Base-by-base conservation (phyloP, 257 asterid genomes). In the Knoxia roxburghii region DNA sequence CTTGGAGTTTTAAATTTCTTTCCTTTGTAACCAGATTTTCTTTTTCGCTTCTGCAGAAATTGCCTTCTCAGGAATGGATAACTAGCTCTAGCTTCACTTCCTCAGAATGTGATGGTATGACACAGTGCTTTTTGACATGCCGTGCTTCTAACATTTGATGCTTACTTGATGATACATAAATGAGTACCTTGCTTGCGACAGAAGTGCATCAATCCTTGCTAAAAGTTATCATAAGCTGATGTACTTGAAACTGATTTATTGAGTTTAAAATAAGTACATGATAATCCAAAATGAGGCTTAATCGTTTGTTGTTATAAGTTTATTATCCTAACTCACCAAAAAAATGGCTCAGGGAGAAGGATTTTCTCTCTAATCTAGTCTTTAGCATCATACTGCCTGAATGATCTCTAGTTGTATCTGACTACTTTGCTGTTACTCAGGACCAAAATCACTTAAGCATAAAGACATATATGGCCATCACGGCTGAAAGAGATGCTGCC, bases 401-500 rank as follows among this genome's bases (percentile, higher is more conserved):
- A 57, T 46, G n/a, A 13, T 57, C 24, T n/a, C 35, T 64, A 48
- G 41, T 17, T 61, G 24, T 67, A 53, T 56, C 45, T 68, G 62
- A 67, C 49, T 57, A 21, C 18, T 53, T 79, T 63, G 50, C 72
- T 66, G 57, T 67, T 71, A 51, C 75, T 29, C 85, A 89, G 98
- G 94, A 89, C 73, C 91, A 83, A 78, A 85, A 84, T 78, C 87
- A 86, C 74, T 70, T 81, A 78, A 84, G 91, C 13, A 81, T 91
- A 79, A 86, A 83, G 84, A 89, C 96, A 71, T 91, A 81, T 72
- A 87, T 91, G 96, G 83, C 98, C 81, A 87, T 91, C 83, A 87
- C 82, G 83, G 89, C 96, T 29, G 95, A 89, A 83, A 83, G 96
- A 83, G 96, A 91, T 80, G 96, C 95, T 26, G 98, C 98, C 65